Percentiles rank a stretch among this genome's conserved stretches.
These are phyloP conservation scores for Talaromyces rugulosus DNA, from an alignment of 2,329 filamentous ascomycete species.

Conservation along the genomic window DNA sequence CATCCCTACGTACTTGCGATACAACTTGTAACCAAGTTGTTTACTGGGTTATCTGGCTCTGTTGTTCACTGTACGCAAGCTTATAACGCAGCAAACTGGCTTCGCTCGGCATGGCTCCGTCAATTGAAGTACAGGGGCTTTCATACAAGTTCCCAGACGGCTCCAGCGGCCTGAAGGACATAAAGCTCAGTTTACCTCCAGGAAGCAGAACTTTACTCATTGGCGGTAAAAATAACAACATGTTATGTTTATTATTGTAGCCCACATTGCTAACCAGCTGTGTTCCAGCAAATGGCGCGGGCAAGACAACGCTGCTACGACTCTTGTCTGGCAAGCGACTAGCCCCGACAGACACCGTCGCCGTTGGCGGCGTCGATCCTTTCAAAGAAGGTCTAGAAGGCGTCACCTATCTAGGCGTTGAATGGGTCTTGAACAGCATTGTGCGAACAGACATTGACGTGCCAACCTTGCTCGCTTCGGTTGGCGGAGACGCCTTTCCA, in stretches of 20 bases:
- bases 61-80: background rate
- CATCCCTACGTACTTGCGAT: background rate
- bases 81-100: background rate
- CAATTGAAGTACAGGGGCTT: slow-evolving; percentile 70
- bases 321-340: slow-evolving; percentile 94
- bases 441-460: slow-evolving; percentile 95
- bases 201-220: slow-evolving; percentile 86
- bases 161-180: slow-evolving; percentile 68
- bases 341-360: slow-evolving; percentile 69
- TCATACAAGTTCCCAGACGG: slow-evolving; percentile 88
- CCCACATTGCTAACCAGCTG: slow-evolving; percentile 13
- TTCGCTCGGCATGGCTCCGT: slow-evolving; percentile 39
- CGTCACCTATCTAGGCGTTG: slow-evolving; percentile 92
- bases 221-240: slow-evolving; percentile 55
- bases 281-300: slow-evolving; percentile 75
- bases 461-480: slow-evolving; percentile 72
- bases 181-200: slow-evolving; percentile 72
- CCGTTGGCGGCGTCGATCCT: slow-evolving; percentile 78
- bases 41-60: background rate
- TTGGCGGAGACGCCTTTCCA: slow-evolving; percentile 81
- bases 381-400: slow-evolving; percentile 88
- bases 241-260: background rate
- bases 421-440: slow-evolving; percentile 97
- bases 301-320: slow-evolving; percentile 93
- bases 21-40: background rate